A percentile compares a stretch with the other conserved stretches of the same genome.
Evolutionary conservation across 192 early-diverging fungal genomes (phyloP).

Genomic region (Chytriomyces sp.): DNA sequence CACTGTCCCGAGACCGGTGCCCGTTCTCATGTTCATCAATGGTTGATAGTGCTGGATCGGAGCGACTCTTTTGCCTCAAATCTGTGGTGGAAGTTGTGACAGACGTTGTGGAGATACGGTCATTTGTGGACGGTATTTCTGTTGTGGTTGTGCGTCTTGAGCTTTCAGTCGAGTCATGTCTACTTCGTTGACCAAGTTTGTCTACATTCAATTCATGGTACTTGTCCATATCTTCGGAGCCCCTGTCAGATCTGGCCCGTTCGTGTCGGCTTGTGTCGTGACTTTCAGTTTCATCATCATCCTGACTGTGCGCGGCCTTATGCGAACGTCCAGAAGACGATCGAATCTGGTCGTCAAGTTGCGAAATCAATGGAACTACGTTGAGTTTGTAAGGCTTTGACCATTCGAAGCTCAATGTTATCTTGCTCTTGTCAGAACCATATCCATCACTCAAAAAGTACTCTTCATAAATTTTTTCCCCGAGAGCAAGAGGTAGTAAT

Average conservation of each 20-base stretch:
- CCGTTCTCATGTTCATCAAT: background rate
- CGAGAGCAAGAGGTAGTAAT: conserved; percentile 35
- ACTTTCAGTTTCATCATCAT: conserved; percentile 12
- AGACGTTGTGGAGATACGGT: too few relatives aligned
- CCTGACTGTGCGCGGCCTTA: conserved; percentile 19
- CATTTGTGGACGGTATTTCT: too few relatives aligned
- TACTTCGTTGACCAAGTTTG: background rate
- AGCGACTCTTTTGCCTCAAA: background rate
- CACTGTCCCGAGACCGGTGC: too few relatives aligned
- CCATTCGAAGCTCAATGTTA: conserved; percentile 44
- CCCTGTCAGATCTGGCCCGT: background rate
- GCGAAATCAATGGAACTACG: conserved; percentile 27
- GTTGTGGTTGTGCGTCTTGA: too few relatives aligned
- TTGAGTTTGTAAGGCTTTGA: conserved; percentile 43
- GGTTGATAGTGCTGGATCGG: background rate
- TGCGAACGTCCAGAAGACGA: conserved; percentile 1
- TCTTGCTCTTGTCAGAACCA: conserved; percentile 33
- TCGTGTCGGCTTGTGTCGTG: background rate
- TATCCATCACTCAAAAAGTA: conserved; percentile 37
- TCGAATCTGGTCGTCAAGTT: conserved; percentile 3
- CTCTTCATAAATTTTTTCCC: conserved; percentile 32
- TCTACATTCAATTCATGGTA: background rate
- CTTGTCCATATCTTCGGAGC: conserved; percentile 13
- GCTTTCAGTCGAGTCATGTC: background rate
- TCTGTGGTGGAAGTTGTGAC: background rate